These are phyloP conservation scores for Fusarium concolor DNA, from an alignment of 2,329 filamentous ascomycete genomes.

Conservation along the genomic window DNA sequence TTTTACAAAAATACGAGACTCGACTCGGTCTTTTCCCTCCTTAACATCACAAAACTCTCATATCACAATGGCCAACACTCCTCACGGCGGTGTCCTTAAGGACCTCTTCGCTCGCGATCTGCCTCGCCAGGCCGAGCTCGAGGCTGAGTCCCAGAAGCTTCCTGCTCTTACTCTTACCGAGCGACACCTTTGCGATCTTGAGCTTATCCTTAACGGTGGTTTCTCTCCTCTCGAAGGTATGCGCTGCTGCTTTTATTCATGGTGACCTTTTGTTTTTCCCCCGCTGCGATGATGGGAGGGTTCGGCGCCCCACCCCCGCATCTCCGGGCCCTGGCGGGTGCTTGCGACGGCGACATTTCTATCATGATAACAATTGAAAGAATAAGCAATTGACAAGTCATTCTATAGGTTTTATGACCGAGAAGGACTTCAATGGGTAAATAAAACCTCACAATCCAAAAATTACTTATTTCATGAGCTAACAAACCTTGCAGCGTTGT, in stretches of 20 bases:
- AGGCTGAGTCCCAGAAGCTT: constrained; percentile 85
- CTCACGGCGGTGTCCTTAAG: constrained; percentile 95
- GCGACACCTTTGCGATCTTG: constrained; percentile 96
- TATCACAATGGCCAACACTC: constrained; percentile 72
- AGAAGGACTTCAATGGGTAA: constrained; percentile 96
- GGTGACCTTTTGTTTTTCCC: constrained; percentile 2
- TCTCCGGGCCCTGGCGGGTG: constrained; percentile 20
- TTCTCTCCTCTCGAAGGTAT: constrained; percentile 97
- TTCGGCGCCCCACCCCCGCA: constrained; percentile 44
- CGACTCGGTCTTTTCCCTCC: constrained; percentile 13
- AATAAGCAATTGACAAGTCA: constrained; percentile 28
- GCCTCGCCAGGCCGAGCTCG: constrained; percentile 82
- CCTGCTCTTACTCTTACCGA: constrained; percentile 88
- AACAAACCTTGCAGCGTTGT: constrained; percentile 75
- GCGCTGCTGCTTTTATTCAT: constrained; percentile 50
- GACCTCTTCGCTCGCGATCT: constrained; percentile 95
- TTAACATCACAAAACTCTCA: constrained; percentile 18
- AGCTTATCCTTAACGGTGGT: constrained; percentile 95
- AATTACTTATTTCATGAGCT: constrained; percentile 28
- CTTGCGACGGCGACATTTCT: constrained; percentile 11
- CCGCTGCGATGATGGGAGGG: constrained; percentile 32
- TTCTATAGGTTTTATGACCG: constrained; percentile 87
- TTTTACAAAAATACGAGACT: constrained; percentile 25
- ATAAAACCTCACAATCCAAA: constrained; percentile 40
- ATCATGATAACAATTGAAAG: constrained; percentile 1